These are phyloP conservation scores for Chaetomiaceae sp. DNA, from an alignment of 2,329 filamentous ascomycete species.

Conservation along the genomic window DNA sequence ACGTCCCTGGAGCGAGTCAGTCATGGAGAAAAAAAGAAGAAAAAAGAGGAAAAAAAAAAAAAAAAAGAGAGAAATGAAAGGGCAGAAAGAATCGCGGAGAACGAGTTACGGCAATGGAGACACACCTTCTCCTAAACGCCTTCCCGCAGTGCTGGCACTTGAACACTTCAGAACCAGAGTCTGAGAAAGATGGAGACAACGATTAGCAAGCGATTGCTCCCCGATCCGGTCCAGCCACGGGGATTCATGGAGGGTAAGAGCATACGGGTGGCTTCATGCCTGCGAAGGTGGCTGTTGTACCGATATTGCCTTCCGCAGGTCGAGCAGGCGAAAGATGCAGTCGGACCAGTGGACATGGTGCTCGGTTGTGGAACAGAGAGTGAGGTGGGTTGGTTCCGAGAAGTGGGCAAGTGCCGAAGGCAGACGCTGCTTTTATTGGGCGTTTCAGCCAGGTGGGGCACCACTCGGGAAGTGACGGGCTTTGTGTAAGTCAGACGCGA, in stretches of 20 bases:
- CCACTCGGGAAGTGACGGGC: neutral
- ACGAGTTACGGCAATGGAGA: neutral
- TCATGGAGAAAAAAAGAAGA: neutral
- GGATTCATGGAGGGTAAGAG: no score
- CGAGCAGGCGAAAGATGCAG: neutral
- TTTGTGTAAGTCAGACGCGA: neutral
- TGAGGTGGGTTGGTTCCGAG: neutral
- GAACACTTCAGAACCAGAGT: neutral
- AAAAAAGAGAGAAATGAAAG: neutral
- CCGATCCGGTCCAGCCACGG: no score
- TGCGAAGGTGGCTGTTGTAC: conserved; percentile 9
- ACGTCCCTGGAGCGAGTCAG: conserved; percentile 22
- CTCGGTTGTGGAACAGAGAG: neutral
- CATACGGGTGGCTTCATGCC: conserved; percentile 12
- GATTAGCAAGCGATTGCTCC: no score
- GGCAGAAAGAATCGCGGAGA: no score
- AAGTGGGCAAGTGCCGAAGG: neutral
- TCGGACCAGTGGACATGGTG: neutral
- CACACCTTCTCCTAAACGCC: conserved; percentile 2
- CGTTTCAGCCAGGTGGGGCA: neutral
- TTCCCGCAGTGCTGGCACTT: conserved; percentile 4
- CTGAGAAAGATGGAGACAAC: no score
- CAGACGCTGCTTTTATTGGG: neutral
- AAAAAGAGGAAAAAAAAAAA: neutral
- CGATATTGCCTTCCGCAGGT: conserved; percentile 6